phyloP scores from a whole-genome alignment of 1,284 basidiomycete genomes.

The Malassezia equina region DNA sequence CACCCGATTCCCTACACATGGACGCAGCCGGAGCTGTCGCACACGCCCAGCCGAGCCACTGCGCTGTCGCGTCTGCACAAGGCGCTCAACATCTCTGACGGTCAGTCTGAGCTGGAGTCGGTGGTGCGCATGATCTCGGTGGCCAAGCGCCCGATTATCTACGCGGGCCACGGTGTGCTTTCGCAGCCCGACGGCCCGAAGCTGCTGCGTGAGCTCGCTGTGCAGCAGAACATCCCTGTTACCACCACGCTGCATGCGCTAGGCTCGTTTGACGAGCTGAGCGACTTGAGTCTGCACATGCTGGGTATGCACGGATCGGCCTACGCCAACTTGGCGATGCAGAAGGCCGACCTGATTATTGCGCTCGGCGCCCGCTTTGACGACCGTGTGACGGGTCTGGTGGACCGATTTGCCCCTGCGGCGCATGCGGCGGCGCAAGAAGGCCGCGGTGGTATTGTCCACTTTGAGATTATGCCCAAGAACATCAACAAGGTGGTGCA shows the following conservation, averaged over 20 bases:
- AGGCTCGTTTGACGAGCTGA: slow-evolving; percentile 84
- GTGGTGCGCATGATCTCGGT: slow-evolving; percentile 85
- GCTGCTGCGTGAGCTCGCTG: slow-evolving; percentile 68
- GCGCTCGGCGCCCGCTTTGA: slow-evolving; percentile 93
- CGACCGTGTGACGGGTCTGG: slow-evolving; percentile 90
- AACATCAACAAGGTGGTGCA: slow-evolving; percentile 99
- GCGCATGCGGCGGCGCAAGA: slow-evolving; percentile 74
- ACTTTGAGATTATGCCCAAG: slow-evolving; percentile 97
- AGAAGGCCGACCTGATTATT: slow-evolving; percentile 92
- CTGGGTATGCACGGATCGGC: slow-evolving; percentile 97
- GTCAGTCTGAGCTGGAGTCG: slow-evolving; percentile 60
- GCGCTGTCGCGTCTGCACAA: slow-evolving; percentile 18
- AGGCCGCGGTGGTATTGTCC: slow-evolving; percentile 89
- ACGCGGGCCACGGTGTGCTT: slow-evolving; percentile 85
- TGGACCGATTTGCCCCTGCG: slow-evolving; percentile 80
- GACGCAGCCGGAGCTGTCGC: slow-evolving; percentile 65
- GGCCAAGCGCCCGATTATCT: slow-evolving; percentile 81
- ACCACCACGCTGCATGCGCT: slow-evolving; percentile 93
- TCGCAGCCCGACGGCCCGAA: slow-evolving; percentile 71
- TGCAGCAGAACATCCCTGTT: slow-evolving; percentile 85
- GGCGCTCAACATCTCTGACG: not conserved
- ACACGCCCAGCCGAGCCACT: slow-evolving; percentile 39
- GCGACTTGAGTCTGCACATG: slow-evolving; percentile 80
- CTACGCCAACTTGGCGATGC: slow-evolving; percentile 95
- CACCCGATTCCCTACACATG: slow-evolving; percentile 76